Conservation (phyloP, 116 monocot species). For the Dioscorea cayenensis region DNA sequence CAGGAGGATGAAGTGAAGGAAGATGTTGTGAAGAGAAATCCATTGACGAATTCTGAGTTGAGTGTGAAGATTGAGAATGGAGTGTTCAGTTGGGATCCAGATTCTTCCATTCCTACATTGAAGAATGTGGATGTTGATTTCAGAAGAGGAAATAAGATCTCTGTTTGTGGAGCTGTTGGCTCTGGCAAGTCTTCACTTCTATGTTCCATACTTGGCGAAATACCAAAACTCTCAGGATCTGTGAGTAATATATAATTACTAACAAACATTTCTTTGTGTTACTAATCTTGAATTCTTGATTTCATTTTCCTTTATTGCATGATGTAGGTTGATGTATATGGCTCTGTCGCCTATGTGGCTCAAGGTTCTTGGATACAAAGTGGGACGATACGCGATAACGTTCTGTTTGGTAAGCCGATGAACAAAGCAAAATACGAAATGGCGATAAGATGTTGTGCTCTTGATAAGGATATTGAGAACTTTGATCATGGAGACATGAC, state of each 20-base stretch:
- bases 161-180: neutral
- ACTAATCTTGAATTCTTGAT: neutral
- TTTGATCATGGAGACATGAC: constrained; percentile 1
- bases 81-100: neutral
- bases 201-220: neutral
- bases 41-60: neutral
- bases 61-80: neutral
- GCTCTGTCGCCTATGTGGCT: neutral
- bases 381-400: neutral
- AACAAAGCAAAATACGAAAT: neutral
- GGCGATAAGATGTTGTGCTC: neutral
- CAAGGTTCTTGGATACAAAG: neutral
- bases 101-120: neutral
- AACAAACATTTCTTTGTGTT: neutral
- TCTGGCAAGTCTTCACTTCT: constrained; percentile 1
- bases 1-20: neutral
- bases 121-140: neutral
- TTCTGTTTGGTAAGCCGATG: neutral
- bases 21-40: neutral
- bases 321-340: neutral
- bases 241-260: neutral
- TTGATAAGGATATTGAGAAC: constrained; percentile 1
- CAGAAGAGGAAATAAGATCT: neutral
- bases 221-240: neutral
- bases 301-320: neutral